These are phyloP conservation scores for Acer saccharum DNA, from an alignment of 345 rosid species.

Conservation along the genomic window DNA sequence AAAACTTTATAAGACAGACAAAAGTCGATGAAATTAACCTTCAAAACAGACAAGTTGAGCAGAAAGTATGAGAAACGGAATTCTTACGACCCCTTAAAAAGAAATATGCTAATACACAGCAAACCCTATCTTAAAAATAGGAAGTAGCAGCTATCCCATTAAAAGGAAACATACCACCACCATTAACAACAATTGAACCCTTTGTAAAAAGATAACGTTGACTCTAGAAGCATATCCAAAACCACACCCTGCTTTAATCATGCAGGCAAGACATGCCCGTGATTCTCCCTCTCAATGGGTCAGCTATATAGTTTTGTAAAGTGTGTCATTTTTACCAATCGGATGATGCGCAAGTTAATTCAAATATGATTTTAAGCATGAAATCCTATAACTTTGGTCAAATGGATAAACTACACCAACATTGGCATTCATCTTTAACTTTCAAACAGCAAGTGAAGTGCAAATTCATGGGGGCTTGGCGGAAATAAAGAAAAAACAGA, in stretches of 20 bases:
- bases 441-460: not conserved
- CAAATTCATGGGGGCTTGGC: not conserved
- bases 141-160: not conserved
- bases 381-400: conserved; percentile 4
- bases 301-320: too few species aligned
- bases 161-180: not conserved
- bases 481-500: not conserved
- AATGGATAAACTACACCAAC: not conserved
- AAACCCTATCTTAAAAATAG: not conserved
- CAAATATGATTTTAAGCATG: not conserved
- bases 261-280: too few species aligned
- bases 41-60: conserved; percentile 4
- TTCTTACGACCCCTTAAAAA: not conserved
- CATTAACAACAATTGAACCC: not conserved
- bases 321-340: too few species aligned
- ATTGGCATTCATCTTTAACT: not conserved
- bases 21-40: not conserved
- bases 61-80: not conserved
- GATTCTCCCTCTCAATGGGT: too few species aligned
- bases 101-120: not conserved
- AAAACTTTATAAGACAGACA: not conserved
- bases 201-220: not conserved
- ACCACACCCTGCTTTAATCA: too few species aligned
- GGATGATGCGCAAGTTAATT: too few species aligned
- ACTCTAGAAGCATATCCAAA: too few species aligned